These are phyloP conservation scores for Clavariopsis aquatica DNA, from an alignment of 495 filamentous ascomycete genomes.

Conservation along the genomic window DNA sequence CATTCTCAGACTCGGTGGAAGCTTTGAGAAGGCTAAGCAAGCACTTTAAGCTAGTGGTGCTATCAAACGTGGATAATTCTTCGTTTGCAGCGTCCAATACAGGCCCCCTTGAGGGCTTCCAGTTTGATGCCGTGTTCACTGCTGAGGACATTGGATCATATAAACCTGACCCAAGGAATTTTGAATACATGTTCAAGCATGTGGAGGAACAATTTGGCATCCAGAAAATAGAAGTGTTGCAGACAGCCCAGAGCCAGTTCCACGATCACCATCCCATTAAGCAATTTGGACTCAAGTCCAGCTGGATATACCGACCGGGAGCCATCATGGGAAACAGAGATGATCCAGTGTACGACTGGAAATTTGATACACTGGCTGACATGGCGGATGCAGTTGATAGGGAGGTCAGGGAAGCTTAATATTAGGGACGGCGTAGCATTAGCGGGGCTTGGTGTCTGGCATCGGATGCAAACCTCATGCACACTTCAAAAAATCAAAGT, in stretches of 20 bases:
- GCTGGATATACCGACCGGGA: conserved; percentile 26
- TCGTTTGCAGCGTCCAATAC: conserved; percentile 17
- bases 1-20: conserved; percentile 36
- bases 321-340: conserved; percentile 21
- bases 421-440: too few relatives aligned
- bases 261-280: conserved; percentile 32
- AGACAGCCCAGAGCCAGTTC: conserved; percentile 32
- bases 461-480: too few relatives aligned
- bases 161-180: conserved; percentile 33
- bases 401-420: conserved; percentile 6
- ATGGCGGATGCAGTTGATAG: conserved; percentile 31
- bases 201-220: conserved; percentile 28
- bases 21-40: conserved; percentile 31
- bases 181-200: conserved; percentile 31
- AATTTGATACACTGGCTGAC: conserved; percentile 30
- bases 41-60: conserved; percentile 31
- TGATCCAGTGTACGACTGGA: conserved; percentile 25
- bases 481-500: too few relatives aligned
- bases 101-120: conserved; percentile 14
- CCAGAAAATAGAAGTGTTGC: conserved; percentile 28
- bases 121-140: conserved; percentile 29
- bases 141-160: conserved; percentile 37
- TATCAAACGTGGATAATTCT: conserved; percentile 32
- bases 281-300: conserved; percentile 24
- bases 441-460: too few relatives aligned